phyloP scores from a whole-genome alignment of 768 basidiomycete species.

The Flagelloscypha sp. region DNA sequence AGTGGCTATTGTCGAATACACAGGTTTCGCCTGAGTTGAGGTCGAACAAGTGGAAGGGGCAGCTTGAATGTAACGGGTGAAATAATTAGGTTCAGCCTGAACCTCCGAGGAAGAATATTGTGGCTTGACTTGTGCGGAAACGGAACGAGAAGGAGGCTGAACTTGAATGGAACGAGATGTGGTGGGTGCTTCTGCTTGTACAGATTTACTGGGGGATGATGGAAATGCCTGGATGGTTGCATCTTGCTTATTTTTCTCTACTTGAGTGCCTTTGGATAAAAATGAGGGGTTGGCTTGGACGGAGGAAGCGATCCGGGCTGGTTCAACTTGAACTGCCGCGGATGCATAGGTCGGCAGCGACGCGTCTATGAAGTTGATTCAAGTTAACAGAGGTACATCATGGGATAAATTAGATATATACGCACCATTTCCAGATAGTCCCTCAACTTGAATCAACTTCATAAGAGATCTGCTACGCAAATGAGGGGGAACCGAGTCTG shows the following conservation, averaged over 20 bases:
- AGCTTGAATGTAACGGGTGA: conserved; percentile 16
- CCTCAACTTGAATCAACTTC: too few relatives aligned
- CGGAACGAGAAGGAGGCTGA: too few relatives aligned
- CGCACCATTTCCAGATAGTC: too few relatives aligned
- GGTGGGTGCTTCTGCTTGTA: too few relatives aligned
- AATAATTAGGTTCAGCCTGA: conserved; percentile 13
- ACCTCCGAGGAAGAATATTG: conserved; percentile 12
- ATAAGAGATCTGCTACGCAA: too few relatives aligned
- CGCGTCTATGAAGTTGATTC: too few relatives aligned
- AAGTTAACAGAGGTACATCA: too few relatives aligned
- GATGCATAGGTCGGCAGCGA: conserved; percentile 30
- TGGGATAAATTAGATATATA: too few relatives aligned
- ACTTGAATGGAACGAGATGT: conserved; percentile 11
- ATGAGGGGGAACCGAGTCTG: too few relatives aligned
- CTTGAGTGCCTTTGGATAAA: neutral
- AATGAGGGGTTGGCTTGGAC: conserved; percentile 24
- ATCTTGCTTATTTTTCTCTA: too few relatives aligned
- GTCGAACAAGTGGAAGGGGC: conserved; percentile 6
- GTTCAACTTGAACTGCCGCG: conserved; percentile 38
- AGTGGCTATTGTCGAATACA: neutral
- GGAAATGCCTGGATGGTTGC: neutral
- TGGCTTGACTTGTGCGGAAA: too few relatives aligned
- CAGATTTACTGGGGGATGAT: too few relatives aligned
- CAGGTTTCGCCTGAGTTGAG: conserved; percentile 10
- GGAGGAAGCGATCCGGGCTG: conserved; percentile 26